A percentile compares a stretch with the other conserved stretches of the same genome.
These are phyloP conservation scores for Dendrocalamus latiflorus DNA, from an alignment of 202 grass and related monocot species.

Conservation along the genomic window DNA sequence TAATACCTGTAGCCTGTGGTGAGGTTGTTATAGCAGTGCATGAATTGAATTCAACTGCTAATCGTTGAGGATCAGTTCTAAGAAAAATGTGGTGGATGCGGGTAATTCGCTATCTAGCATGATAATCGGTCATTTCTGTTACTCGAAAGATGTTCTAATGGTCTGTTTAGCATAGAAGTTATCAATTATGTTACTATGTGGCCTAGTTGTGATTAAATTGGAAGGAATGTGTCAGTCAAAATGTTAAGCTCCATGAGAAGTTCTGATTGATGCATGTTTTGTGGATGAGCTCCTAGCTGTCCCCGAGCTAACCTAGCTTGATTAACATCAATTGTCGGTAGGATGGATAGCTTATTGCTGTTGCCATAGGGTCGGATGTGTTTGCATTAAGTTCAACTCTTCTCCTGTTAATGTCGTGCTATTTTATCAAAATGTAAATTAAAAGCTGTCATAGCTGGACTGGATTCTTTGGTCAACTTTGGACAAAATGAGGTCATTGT, in stretches of 20 bases:
- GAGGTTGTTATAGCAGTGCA: not conserved
- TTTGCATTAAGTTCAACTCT: not conserved
- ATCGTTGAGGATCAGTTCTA: not conserved
- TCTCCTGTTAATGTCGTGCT: not conserved
- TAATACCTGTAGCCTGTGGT: not conserved
- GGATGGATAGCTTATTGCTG: not conserved
- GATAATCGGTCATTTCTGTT: not conserved
- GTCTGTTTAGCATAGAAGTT: not conserved
- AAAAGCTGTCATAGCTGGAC: conserved; percentile 1
- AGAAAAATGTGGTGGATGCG: not conserved
- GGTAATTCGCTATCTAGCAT: not conserved
- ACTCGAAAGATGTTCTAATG: not conserved
- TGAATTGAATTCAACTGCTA: not conserved
- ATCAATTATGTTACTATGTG: not conserved
- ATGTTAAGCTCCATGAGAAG: not conserved
- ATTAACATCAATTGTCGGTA: not conserved
- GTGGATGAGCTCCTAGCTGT: not conserved
- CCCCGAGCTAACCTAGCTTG: not conserved
- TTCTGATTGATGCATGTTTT: not conserved
- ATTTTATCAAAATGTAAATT: not conserved
- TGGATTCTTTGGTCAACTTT: conserved; percentile 3
- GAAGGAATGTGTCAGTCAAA: not conserved
- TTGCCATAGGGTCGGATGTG: not conserved
- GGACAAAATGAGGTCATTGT: not conserved
- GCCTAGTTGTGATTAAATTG: not conserved